Evolutionary conservation across 305 asterid species (phyloP).

Genomic region (Caryopteris hybrid): DNA sequence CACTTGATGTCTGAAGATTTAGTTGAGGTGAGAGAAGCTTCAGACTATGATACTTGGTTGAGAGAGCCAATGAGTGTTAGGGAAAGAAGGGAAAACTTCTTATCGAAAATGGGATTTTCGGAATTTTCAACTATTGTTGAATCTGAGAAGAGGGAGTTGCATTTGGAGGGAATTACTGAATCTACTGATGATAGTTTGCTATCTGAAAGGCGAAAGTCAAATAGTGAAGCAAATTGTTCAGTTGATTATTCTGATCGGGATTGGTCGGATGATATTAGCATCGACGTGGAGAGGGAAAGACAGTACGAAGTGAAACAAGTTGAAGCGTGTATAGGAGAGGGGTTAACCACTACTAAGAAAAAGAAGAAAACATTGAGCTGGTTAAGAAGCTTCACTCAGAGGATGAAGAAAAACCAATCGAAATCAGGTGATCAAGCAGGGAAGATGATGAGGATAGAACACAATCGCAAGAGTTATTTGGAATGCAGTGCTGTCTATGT

Average conservation of each 20-base stretch:
- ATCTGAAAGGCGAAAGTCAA: conserved; percentile 37
- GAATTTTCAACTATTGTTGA: conserved; percentile 20
- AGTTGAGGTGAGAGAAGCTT: no score
- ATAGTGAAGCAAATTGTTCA: conserved; percentile 47
- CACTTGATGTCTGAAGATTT: conserved; percentile 36
- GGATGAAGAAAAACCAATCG: conserved; percentile 26
- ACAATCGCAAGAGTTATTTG: conserved; percentile 38
- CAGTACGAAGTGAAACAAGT: conserved; percentile 2
- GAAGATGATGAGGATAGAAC: conserved; percentile 30
- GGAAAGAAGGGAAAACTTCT: conserved; percentile 45
- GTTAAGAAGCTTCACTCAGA: conserved; percentile 40
- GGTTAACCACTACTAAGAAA: conserved; percentile 2
- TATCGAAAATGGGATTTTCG: conserved; percentile 41
- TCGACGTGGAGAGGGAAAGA: conserved; percentile 16
- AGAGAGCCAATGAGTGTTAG: conserved; percentile 56
- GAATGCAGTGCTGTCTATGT: conserved; percentile 52
- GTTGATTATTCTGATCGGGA: conserved; percentile 33
- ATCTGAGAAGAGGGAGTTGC: conserved; percentile 11
- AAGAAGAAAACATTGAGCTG: conserved; percentile 36
- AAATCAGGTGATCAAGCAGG: background rate
- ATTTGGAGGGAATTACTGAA: conserved; percentile 22
- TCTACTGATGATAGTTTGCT: conserved; percentile 21
- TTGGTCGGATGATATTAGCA: conserved; percentile 29
- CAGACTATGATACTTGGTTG: conserved; percentile 53
- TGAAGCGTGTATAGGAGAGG: background rate